phyloP scores from a whole-genome alignment of 106 monocot genomes.

The Dendrobium officinale region DNA sequence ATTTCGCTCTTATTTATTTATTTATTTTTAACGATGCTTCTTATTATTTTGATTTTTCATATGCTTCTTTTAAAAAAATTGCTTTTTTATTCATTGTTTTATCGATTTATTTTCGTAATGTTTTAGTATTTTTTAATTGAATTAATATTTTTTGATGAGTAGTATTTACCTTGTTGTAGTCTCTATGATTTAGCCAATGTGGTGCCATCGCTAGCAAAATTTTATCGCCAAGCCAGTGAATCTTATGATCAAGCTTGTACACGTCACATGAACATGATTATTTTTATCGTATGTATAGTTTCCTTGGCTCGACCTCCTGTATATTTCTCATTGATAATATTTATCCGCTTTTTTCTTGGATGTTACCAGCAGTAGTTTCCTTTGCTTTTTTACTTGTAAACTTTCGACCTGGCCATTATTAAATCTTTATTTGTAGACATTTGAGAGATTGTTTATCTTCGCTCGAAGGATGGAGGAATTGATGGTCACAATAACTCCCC shows the following conservation, averaged over 20 bases:
- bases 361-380: neutral
- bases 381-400: neutral
- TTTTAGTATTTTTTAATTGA: neutral
- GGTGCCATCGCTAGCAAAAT: conserved; percentile 85
- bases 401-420: neutral
- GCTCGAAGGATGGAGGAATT: conserved; percentile 80
- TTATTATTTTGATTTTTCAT: too few species aligned
- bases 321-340: neutral
- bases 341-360: neutral
- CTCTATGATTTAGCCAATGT: conserved; percentile 95
- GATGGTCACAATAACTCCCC: conserved; percentile 62
- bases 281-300: conserved; percentile 63
- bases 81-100: neutral
- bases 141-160: neutral
- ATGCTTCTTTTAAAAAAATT: too few species aligned
- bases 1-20: too few species aligned
- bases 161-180: conserved; percentile 34
- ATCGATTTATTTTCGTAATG: neutral
- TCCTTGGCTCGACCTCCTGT: neutral
- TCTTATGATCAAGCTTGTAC: conserved; percentile 94
- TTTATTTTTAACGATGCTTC: too few species aligned
- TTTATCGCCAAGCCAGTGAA: conserved; percentile 98
- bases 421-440: conserved; percentile 51
- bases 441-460: conserved; percentile 90
- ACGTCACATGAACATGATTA: conserved; percentile 75